Evolutionary conservation across 2,329 filamentous ascomycete species (phyloP).

Genomic region (Beauveria varroae): DNA sequence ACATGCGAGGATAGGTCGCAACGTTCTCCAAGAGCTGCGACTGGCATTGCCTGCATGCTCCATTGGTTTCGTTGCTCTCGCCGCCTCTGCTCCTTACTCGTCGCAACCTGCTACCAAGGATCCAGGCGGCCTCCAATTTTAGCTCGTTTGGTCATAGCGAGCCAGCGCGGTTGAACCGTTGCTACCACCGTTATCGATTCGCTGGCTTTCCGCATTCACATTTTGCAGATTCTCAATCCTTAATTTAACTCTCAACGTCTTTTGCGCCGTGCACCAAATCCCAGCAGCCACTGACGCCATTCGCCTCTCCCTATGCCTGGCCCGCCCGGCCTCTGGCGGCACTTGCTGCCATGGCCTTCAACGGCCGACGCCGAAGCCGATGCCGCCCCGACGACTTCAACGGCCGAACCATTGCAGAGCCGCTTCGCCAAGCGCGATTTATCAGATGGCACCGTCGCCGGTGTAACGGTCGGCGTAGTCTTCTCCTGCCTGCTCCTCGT

Average conservation of each 20-base stretch:
- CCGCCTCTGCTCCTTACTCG: neutral
- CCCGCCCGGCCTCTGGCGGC: constrained; percentile 4
- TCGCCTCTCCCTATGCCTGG: neutral
- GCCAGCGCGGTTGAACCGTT: neutral
- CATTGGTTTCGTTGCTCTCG: neutral
- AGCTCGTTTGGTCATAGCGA: neutral
- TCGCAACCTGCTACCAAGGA: neutral
- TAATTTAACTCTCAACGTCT: neutral
- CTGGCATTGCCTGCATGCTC: neutral
- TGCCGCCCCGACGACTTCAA: neutral
- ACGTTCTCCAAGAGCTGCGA: neutral
- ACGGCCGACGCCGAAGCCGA: neutral
- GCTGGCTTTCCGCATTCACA: neutral
- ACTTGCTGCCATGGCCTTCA: constrained; percentile 2
- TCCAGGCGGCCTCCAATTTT: constrained; percentile 9
- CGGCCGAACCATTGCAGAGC: neutral
- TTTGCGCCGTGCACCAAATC: neutral
- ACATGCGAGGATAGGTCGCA: neutral
- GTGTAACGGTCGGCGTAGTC: constrained; percentile 29
- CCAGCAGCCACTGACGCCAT: neutral
- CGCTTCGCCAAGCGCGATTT: constrained; percentile 15
- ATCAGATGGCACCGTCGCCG: constrained; percentile 29
- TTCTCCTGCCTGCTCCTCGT: constrained; percentile 25
- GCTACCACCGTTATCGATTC: neutral
- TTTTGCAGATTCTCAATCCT: neutral